These are phyloP conservation scores for Penicillium steckii DNA, from an alignment of 495 filamentous ascomycete genomes.

Conservation along the genomic window DNA sequence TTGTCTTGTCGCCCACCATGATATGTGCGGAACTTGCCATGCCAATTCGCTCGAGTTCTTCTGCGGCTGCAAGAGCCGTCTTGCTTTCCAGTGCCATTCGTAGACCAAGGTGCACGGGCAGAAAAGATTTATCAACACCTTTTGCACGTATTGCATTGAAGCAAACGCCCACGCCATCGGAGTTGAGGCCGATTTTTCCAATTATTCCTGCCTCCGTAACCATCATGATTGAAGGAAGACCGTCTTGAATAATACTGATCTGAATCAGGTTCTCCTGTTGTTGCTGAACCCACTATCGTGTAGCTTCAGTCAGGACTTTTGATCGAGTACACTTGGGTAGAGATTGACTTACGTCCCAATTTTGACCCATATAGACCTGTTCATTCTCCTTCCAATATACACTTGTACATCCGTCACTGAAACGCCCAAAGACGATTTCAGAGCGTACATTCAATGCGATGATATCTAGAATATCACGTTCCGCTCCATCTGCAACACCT, in stretches of 20 bases:
- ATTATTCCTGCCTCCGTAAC: neutral
- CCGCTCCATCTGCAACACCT: neutral
- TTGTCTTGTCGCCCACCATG: neutral
- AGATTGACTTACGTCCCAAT: neutral
- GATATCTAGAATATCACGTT: neutral
- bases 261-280: neutral
- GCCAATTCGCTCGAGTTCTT: neutral
- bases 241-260: neutral
- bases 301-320: too few species aligned
- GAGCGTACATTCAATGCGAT: neutral
- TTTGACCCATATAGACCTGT: neutral
- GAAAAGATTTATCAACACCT: neutral
- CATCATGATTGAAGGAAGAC: neutral
- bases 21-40: neutral
- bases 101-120: neutral
- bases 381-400: neutral
- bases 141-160: neutral
- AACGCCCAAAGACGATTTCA: neutral
- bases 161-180: neutral
- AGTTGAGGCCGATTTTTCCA: neutral
- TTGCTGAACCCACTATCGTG: neutral
- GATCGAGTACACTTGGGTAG: too few species aligned
- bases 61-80: neutral
- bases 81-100: neutral
- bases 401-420: neutral